Conservation (phyloP, 495 filamentous ascomycete species). For the Xylaria sp. region DNA sequence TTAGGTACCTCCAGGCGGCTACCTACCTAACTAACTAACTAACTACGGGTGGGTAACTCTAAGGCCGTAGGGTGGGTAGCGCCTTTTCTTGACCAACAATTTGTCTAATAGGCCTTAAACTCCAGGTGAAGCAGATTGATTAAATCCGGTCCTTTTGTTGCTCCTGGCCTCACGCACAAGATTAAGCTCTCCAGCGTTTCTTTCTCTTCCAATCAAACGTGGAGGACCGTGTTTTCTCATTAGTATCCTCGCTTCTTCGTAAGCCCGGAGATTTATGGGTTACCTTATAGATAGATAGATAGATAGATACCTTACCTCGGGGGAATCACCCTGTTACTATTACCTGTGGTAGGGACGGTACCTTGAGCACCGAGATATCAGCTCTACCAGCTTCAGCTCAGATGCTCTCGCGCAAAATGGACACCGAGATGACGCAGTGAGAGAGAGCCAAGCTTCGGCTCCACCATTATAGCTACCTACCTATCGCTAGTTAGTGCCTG, state of each 20-base stretch:
- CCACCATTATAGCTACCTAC: background rate
- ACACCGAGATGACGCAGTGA: background rate
- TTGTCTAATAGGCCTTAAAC: background rate
- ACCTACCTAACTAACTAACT: too few species aligned
- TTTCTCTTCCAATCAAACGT: background rate
- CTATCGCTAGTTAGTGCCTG: too few species aligned
- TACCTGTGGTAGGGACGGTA: too few species aligned
- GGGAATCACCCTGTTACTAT: too few species aligned
- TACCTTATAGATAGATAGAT: background rate
- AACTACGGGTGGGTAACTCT: too few species aligned
- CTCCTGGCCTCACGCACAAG: background rate
- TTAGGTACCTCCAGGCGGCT: background rate
- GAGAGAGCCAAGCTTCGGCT: background rate
- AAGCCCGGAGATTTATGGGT: background rate
- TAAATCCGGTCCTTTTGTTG: background rate
- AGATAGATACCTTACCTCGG: too few species aligned
- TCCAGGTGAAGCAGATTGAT: slow-evolving; percentile 1
- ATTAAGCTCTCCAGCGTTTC: background rate
- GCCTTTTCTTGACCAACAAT: background rate
- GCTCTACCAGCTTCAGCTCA: background rate
- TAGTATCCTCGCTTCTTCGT: background rate
- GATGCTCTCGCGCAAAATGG: background rate
- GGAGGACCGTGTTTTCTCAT: background rate
- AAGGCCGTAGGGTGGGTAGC: too few species aligned
- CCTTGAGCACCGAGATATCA: too few species aligned